A percentile compares a stretch with the other conserved stretches of the same genome.
phyloP scores from a whole-genome alignment of 176 grass and related monocot species.

The Microstegium vimineum region DNA sequence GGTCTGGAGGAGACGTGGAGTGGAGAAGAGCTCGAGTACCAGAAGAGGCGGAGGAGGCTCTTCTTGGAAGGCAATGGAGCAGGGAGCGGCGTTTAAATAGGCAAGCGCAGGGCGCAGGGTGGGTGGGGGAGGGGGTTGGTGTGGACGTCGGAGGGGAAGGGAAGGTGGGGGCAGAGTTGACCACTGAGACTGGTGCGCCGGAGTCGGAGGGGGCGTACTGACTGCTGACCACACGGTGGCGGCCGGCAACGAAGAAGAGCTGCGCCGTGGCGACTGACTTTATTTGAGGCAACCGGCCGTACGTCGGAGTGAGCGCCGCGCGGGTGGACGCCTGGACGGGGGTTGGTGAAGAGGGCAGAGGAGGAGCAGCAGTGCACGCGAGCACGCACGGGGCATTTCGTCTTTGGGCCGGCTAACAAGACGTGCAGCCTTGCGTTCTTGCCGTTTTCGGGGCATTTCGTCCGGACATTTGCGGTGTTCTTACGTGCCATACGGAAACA shows the following conservation, averaged over 20 bases:
- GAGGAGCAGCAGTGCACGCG: neutral
- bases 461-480: neutral
- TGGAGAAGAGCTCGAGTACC: conserved; percentile 21
- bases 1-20: neutral
- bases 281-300: neutral
- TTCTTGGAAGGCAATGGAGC: conserved; percentile 39
- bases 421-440: neutral
- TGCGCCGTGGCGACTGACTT: neutral
- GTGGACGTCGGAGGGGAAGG: conserved; percentile 14
- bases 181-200: neutral
- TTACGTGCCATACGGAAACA: neutral
- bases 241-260: neutral
- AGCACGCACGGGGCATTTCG: neutral
- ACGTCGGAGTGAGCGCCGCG: neutral
- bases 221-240: neutral
- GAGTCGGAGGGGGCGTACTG: neutral
- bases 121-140: conserved; percentile 26
- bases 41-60: neutral
- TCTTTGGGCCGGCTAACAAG: neutral
- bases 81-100: conserved; percentile 54
- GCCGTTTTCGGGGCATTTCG: neutral
- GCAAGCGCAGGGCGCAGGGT: neutral
- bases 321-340: neutral
- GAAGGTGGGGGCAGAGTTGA: neutral
- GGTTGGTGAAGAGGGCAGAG: neutral